These are phyloP conservation scores for Boechera stricta DNA, from an alignment of 345 rosid genomes.

Conservation along the genomic window DNA sequence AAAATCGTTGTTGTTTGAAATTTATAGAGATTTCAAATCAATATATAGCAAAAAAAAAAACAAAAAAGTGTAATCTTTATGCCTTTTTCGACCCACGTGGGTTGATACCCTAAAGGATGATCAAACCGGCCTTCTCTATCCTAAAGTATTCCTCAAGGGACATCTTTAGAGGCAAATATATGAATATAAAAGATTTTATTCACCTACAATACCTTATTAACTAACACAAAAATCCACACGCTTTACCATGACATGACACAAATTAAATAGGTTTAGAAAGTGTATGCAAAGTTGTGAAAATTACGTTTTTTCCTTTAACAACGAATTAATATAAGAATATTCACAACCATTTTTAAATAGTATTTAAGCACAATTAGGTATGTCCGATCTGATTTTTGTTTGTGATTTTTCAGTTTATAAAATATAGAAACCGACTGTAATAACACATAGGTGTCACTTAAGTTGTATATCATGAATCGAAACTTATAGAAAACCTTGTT, in stretches of 20 bases:
- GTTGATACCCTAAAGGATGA: constrained; percentile 46
- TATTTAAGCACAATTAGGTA: neutral
- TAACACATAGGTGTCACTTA: neutral
- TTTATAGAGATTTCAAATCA: constrained; percentile 14
- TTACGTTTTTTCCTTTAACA: constrained; percentile 29
- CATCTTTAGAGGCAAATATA: constrained; percentile 39
- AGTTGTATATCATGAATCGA: neutral
- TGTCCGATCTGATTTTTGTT: neutral
- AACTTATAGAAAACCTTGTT: neutral
- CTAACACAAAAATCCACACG: constrained; percentile 39
- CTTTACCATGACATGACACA: constrained; percentile 34
- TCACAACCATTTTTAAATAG: neutral
- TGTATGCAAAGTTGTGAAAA: constrained; percentile 19
- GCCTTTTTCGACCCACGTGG: constrained; percentile 41
- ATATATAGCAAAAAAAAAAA: constrained; percentile 13
- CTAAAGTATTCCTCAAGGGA: constrained; percentile 45
- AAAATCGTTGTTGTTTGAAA: constrained; percentile 20
- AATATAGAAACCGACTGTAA: neutral
- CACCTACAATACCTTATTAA: constrained; percentile 38
- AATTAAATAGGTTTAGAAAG: constrained; percentile 23
- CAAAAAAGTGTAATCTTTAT: constrained; percentile 21
- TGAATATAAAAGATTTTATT: constrained; percentile 41
- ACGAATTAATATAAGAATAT: constrained; percentile 9
- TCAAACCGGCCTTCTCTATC: constrained; percentile 29
- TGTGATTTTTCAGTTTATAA: neutral